A percentile compares a stretch with the other conserved stretches of the same genome.
phyloP scores from a whole-genome alignment of 148 eudicot genomes.

The Talinum fruticosum region DNA sequence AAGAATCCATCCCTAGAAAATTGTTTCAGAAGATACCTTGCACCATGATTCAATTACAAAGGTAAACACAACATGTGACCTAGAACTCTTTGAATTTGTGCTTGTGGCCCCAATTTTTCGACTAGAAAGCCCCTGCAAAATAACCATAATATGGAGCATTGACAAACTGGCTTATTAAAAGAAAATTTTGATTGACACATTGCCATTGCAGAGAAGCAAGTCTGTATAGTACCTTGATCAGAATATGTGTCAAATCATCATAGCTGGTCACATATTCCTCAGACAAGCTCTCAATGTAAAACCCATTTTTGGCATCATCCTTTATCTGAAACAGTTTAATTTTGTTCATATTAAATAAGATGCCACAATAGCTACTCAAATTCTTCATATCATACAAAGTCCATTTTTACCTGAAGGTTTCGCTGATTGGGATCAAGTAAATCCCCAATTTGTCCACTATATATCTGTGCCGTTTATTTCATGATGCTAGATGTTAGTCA shows the following conservation, averaged over 20 bases:
- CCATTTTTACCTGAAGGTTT: slow-evolving; percentile 61
- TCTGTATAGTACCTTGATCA: slow-evolving; percentile 58
- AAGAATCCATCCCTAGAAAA: background rate
- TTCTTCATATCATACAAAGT: background rate
- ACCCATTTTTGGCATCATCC: slow-evolving; percentile 78
- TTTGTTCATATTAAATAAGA: slow-evolving; percentile 6
- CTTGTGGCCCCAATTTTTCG: slow-evolving; percentile 83
- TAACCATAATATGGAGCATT: slow-evolving; percentile 2
- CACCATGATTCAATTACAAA: slow-evolving; percentile 93
- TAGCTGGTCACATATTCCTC: slow-evolving; percentile 86
- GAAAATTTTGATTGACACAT: background rate
- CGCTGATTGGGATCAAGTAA: slow-evolving; percentile 83
- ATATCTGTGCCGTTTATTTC: slow-evolving; percentile 44
- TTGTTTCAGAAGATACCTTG: slow-evolving; percentile 51
- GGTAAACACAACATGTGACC: slow-evolving; percentile 85
- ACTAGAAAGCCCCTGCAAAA: slow-evolving; percentile 84
- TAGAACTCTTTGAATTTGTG: slow-evolving; percentile 77
- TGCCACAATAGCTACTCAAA: slow-evolving; percentile 8
- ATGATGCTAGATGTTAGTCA: slow-evolving; percentile 1
- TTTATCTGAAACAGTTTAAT: slow-evolving; percentile 51
- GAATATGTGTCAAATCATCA: slow-evolving; percentile 80
- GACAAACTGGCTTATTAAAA: background rate
- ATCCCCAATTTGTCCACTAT: slow-evolving; percentile 84
- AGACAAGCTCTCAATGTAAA: slow-evolving; percentile 78
- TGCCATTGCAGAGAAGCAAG: background rate